These are phyloP conservation scores for Sugiyamaella chiloensis DNA, from an alignment of 805 yeast species.

Conservation along the genomic window DNA sequence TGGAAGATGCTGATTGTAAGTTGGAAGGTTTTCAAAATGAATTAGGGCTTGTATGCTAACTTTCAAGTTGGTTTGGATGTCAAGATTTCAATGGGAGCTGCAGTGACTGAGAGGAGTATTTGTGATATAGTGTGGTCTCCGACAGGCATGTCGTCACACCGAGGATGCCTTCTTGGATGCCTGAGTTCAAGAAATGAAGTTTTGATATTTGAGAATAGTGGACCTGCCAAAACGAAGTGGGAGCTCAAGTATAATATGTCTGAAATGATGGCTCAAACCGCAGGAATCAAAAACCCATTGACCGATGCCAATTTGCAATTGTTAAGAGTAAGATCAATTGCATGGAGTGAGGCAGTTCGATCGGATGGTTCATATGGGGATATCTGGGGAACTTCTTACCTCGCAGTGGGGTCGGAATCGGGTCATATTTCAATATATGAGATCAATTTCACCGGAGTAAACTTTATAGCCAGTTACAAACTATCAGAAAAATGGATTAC, in stretches of 20 bases:
- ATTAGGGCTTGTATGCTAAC: too few species aligned
- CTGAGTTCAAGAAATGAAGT: conserved; percentile 20
- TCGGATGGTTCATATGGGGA: too few species aligned
- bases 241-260: not conserved
- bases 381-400: conserved; percentile 25
- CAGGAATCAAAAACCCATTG: not conserved
- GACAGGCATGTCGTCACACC: conserved; percentile 21
- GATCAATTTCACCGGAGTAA: not conserved
- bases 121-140: conserved; percentile 27
- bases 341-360: conserved; percentile 16
- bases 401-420: conserved; percentile 23
- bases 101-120: too few species aligned
- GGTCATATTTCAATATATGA: conserved; percentile 19
- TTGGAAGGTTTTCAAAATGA: too few species aligned
- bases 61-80: too few species aligned
- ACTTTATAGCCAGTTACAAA: conserved; percentile 4
- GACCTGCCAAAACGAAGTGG: conserved; percentile 19
- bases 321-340: conserved; percentile 17
- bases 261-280: not conserved
- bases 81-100: too few species aligned
- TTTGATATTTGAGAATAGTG: conserved; percentile 15
- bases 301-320: conserved; percentile 5
- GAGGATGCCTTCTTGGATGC: conserved; percentile 16
- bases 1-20: not conserved
- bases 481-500: conserved; percentile 15